Evolutionary conservation across 768 basidiomycete species (phyloP).

Genomic region (Strobilomyces echinocephalus): DNA sequence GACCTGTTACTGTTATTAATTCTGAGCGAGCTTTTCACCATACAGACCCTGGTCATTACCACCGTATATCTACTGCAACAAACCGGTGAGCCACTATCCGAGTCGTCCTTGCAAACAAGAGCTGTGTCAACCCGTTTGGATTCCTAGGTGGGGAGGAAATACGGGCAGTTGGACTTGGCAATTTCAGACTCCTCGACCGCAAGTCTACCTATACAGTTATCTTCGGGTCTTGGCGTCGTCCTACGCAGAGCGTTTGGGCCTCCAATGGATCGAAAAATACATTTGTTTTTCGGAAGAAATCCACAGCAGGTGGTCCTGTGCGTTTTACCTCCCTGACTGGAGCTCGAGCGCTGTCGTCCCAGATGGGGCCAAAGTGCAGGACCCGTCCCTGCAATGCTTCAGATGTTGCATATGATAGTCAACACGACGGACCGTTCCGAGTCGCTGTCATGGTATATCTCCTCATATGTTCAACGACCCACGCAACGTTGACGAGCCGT

Average conservation of each 20-base stretch:
- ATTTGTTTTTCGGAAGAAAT: not conserved
- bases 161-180: no score
- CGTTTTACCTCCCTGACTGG: not conserved
- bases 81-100: no score
- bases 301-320: slow-evolving; percentile 11
- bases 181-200: no score
- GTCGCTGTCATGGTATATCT: slow-evolving; percentile 16
- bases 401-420: slow-evolving; percentile 5
- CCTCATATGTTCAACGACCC: no score
- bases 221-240: not conserved
- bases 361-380: not conserved
- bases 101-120: no score
- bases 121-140: no score
- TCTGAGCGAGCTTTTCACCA: no score
- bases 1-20: no score
- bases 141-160: no score
- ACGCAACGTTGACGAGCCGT: no score
- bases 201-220: not conserved
- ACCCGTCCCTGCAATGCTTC: not conserved
- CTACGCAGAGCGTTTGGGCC: not conserved
- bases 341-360: not conserved
- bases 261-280: slow-evolving; percentile 3
- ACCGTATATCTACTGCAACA: no score
- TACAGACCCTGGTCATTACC: no score
- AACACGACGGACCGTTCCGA: slow-evolving; percentile 14